Conservation (phyloP, 805 yeast genomes). For the Monosporozyma unispora region DNA sequence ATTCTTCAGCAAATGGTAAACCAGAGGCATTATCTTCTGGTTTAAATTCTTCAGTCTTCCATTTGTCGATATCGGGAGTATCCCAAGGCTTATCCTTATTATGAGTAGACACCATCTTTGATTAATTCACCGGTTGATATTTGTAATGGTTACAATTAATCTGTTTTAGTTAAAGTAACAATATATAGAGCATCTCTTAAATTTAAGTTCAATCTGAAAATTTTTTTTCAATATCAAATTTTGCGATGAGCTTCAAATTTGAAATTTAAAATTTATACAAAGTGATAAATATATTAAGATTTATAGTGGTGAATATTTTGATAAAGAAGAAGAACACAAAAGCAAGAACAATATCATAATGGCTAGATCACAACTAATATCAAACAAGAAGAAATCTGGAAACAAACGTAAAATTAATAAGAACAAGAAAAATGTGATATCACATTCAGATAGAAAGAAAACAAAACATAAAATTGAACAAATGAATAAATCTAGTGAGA, state of each 20-base stretch:
- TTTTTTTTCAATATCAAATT: conserved; percentile 4
- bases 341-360: background rate
- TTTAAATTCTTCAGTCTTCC: conserved; percentile 81
- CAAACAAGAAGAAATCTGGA: conserved; percentile 4
- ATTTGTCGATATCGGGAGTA: conserved; percentile 86
- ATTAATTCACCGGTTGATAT: too few species aligned
- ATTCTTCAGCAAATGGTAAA: conserved; percentile 86
- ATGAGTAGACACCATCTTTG: conserved; percentile 80
- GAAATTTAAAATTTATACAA: background rate
- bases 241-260: background rate
- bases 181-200: background rate
- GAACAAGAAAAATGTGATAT: conserved; percentile 6
- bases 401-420: conserved; percentile 2
- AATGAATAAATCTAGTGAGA: conserved; percentile 14
- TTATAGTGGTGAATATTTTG: background rate
- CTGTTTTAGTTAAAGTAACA: too few species aligned
- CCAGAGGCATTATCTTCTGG: conserved; percentile 87
- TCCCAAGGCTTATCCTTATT: conserved; percentile 98
- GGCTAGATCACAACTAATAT: background rate
- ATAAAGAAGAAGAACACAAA: background rate
- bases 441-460: conserved; percentile 21
- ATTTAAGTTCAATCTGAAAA: background rate
- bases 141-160: too few species aligned
- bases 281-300: background rate
- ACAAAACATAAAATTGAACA: conserved; percentile 19